These are phyloP conservation scores for Annulohypoxylon truncatum DNA, from an alignment of 2,329 filamentous ascomycete genomes.

Conservation along the genomic window DNA sequence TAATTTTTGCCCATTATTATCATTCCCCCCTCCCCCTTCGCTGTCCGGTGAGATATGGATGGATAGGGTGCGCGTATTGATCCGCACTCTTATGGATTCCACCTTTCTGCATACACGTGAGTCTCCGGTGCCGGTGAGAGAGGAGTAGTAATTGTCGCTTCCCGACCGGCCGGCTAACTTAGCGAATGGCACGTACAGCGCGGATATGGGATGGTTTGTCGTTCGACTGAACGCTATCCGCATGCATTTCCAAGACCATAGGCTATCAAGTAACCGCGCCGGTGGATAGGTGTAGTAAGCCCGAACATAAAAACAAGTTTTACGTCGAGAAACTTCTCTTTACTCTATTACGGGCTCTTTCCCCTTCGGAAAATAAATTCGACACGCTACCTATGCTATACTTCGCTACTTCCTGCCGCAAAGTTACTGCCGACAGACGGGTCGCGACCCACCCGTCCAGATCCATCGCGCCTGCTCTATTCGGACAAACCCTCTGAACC, in stretches of 20 bases:
- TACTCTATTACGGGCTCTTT: background rate
- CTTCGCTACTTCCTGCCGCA: conserved; percentile 5
- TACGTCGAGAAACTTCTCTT: background rate
- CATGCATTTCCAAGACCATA: background rate
- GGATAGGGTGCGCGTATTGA: background rate
- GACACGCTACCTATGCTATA: background rate
- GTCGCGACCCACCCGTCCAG: background rate
- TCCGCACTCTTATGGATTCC: no score
- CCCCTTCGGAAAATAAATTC: background rate
- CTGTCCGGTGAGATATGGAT: no score
- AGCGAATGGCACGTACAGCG: background rate
- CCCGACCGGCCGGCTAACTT: background rate
- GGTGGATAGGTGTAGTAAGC: background rate
- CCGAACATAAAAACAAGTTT: background rate
- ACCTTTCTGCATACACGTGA: background rate
- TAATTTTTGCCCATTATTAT: background rate
- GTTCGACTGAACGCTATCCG: background rate
- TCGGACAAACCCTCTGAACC: background rate
- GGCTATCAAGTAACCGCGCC: background rate
- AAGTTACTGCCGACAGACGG: background rate
- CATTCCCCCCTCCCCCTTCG: no score
- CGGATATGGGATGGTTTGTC: background rate
- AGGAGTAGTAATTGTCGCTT: background rate
- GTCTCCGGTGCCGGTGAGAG: background rate
- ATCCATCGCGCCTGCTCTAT: background rate